phyloP scores from a whole-genome alignment of 2,329 filamentous ascomycete species.

The Aspergillus sp. region DNA sequence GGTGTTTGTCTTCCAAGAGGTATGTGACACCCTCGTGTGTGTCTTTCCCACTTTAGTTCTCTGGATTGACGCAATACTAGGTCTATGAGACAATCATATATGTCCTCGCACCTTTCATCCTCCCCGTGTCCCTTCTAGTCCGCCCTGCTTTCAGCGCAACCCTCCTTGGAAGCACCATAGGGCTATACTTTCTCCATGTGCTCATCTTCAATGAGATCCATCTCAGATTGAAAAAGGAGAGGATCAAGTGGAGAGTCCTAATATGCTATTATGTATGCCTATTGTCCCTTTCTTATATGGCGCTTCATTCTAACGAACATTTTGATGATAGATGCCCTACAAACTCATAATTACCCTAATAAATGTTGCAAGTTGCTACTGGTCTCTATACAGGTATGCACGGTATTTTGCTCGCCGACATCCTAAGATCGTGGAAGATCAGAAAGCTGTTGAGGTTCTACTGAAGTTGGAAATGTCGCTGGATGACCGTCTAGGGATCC shows the following conservation, averaged over 20 bases:
- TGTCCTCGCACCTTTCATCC: conserved; percentile 46
- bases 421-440: conserved; percentile 50
- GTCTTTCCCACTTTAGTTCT: background rate
- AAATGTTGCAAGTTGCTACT: conserved; percentile 46
- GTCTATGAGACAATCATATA: conserved; percentile 50
- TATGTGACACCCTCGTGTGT: conserved; percentile 6
- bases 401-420: conserved; percentile 49
- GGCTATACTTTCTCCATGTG: conserved; percentile 45
- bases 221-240: conserved; percentile 46
- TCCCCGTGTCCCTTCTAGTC: conserved; percentile 48
- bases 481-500: background rate
- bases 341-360: conserved; percentile 47
- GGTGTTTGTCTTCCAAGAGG: conserved; percentile 51
- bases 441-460: conserved; percentile 39
- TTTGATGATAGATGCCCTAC: conserved; percentile 31
- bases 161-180: conserved; percentile 37
- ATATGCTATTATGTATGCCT: conserved; percentile 40
- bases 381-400: conserved; percentile 47
- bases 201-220: conserved; percentile 52
- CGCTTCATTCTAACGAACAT: too few species aligned
- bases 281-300: background rate
- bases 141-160: conserved; percentile 42
- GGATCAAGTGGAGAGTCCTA: conserved; percentile 38
- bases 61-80: conserved; percentile 26
- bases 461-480: conserved; percentile 21